These are phyloP conservation scores for Termitomyces sp. DNA, from an alignment of 1,284 basidiomycete genomes.

Conservation along the genomic window DNA sequence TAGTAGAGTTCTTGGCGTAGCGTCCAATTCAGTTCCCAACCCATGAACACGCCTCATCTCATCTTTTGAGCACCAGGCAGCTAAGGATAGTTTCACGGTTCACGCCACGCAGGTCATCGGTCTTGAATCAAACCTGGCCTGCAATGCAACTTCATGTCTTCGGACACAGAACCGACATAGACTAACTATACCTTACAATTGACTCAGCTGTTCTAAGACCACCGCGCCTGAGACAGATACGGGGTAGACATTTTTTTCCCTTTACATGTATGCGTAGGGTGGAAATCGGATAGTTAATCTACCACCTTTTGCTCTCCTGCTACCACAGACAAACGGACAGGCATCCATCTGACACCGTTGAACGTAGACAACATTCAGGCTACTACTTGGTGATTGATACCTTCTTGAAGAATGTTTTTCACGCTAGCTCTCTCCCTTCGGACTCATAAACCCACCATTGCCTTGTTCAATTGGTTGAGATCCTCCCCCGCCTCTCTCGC, in stretches of 20 bases:
- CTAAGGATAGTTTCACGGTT: conserved; percentile 8
- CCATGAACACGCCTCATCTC: conserved; percentile 11
- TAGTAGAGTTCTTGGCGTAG: conserved; percentile 46
- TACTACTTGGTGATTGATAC: background rate
- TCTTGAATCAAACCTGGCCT: conserved; percentile 15
- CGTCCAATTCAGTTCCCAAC: conserved; percentile 20
- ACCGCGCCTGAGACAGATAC: conserved; percentile 83
- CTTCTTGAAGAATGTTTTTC: background rate
- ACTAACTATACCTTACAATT: conserved; percentile 59
- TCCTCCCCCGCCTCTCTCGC: conserved; percentile 67
- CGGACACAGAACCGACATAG: conserved; percentile 48
- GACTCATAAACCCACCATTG: conserved; percentile 38
- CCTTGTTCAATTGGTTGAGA: conserved; percentile 47
- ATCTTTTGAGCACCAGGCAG: conserved; percentile 1
- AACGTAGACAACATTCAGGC: background rate
- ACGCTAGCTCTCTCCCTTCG: background rate
- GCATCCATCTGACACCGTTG: background rate
- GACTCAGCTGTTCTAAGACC: conserved; percentile 65
- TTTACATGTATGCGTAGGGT: background rate
- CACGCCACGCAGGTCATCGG: conserved; percentile 15
- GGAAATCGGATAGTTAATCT: background rate
- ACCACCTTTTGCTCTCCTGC: background rate
- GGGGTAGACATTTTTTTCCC: conserved; percentile 57
- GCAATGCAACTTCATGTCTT: conserved; percentile 16
- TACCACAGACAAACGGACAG: background rate